Evolutionary conservation across 2,329 filamentous ascomycete genomes (phyloP).

Genomic region (Exophiala sp.): DNA sequence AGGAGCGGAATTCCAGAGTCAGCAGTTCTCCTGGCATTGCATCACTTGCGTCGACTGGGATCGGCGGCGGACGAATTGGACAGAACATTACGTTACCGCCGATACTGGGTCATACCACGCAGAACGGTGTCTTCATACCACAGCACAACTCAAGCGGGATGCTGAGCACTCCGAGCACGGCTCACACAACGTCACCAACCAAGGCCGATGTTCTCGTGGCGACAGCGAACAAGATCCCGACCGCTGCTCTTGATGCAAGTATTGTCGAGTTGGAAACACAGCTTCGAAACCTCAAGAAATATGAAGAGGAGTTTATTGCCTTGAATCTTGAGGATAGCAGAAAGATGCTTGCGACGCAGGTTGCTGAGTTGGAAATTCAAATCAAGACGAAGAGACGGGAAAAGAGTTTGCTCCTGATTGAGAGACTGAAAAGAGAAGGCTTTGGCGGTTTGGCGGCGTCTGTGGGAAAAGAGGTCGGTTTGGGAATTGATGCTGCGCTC

Average conservation of each 20-base stretch:
- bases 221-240: slow-evolving; percentile 8
- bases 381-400: slow-evolving; percentile 23
- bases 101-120: slow-evolving; percentile 17
- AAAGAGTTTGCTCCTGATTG: slow-evolving; percentile 25
- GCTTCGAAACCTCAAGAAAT: slow-evolving; percentile 23
- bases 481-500: slow-evolving; percentile 9
- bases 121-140: slow-evolving; percentile 17
- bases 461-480: slow-evolving; percentile 27
- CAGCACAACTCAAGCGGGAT: slow-evolving; percentile 10
- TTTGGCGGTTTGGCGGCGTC: slow-evolving; percentile 24
- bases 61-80: slow-evolving; percentile 10
- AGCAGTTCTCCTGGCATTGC: slow-evolving; percentile 20
- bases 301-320: slow-evolving; percentile 27
- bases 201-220: slow-evolving; percentile 1
- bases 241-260: slow-evolving; percentile 22
- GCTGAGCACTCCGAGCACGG: slow-evolving; percentile 7
- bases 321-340: slow-evolving; percentile 27
- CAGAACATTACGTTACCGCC: slow-evolving; percentile 25
- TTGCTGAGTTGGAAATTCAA: slow-evolving; percentile 25
- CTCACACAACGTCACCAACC: slow-evolving; percentile 7
- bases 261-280: slow-evolving; percentile 24
- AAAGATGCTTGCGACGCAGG: slow-evolving; percentile 22
- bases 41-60: slow-evolving; percentile 16
- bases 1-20: slow-evolving; percentile 19
- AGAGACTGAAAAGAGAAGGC: slow-evolving; percentile 26